Percentiles rank a stretch among this genome's conserved stretches.
These are phyloP conservation scores for Zopfochytrium polystomum DNA, from an alignment of 371 early-diverging fungal species.

Conservation along the genomic window DNA sequence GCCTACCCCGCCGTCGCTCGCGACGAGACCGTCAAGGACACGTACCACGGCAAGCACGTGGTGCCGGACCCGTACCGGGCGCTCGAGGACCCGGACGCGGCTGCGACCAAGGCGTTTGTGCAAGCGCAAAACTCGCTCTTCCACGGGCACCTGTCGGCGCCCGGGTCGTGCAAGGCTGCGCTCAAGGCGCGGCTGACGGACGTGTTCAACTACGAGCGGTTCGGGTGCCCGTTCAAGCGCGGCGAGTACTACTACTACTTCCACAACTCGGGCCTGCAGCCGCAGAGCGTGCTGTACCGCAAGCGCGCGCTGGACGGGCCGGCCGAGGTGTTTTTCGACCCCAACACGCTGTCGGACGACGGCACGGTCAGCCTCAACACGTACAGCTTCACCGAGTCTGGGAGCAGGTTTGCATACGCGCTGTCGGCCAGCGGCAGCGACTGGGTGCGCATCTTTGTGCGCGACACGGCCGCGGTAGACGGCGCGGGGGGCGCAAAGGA, in stretches of 20 bases:
- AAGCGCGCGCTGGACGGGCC: constrained; percentile 22
- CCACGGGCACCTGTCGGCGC: constrained; percentile 20
- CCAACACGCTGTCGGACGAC: constrained; percentile 54
- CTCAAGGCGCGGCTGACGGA: constrained; percentile 34
- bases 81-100: constrained; percentile 46
- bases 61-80: constrained; percentile 39
- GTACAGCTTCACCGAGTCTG: constrained; percentile 52
- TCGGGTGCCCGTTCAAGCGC: constrained; percentile 52
- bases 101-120: constrained; percentile 40
- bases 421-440: constrained; percentile 48
- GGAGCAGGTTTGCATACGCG: constrained; percentile 48
- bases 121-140: constrained; percentile 37
- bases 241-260: constrained; percentile 63
- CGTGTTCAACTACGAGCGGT: constrained; percentile 41
- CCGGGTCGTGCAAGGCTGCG: constrained; percentile 4
- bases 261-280: constrained; percentile 63
- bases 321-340: constrained; percentile 42
- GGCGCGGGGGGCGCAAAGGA: constrained; percentile 14
- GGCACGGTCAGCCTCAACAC: constrained; percentile 46
- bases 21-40: constrained; percentile 44
- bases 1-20: constrained; percentile 29
- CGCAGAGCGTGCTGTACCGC: constrained; percentile 52
- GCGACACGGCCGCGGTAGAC: constrained; percentile 13
- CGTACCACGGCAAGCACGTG: constrained; percentile 45
- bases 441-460: constrained; percentile 60